Base-by-base conservation (phyloP, 2,329 filamentous ascomycete species). In the Fusarium sp. region DNA sequence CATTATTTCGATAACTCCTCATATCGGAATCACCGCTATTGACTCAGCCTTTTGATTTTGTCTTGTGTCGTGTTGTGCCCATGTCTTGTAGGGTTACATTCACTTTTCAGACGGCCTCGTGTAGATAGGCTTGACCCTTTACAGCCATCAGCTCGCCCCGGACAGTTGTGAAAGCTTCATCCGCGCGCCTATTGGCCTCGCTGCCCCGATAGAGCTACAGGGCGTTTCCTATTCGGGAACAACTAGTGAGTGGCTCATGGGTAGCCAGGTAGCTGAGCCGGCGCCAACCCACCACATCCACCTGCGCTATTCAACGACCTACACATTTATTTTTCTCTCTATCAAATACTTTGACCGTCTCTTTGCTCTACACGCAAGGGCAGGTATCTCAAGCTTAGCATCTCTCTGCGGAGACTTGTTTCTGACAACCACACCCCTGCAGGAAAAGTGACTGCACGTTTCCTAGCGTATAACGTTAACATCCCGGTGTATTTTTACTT, bases 101-200 rank as follows among this genome's bases (percentile, higher is more conserved):
- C 42, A 46, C 60, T 53, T 60, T 72, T 77, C 75, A 75, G 74
- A 73, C 73, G 75, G 70, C 69, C 64, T 77, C 72, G 53, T 60
- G 44, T 62, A 60, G 60, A 47, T 49, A 50, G 58, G 32, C 75
- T 71, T 77, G 61, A 76, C 75, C 73, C 42, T 65, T 74, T 77
- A 53, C 49, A 67, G 74, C 73, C 69, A 62, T 78, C 76, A 78
- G 76, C 76, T 75, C 73, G 76, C 76, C 76, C 67, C 76, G 58
- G 72, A 74, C 71, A 66, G 65, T 68, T 77, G 67, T 56, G 44
- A 58, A 46, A 71, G 63, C 47, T 64, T 64, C 60, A 78, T 75
- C 71, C 76, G 76, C 73, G 75, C 76, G 76, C 61, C 76, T 78
- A 78, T 78, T 78, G 76, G 76, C 66, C 74, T 69, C 67, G 60